Base-by-base conservation (phyloP, 2,329 filamentous ascomycete genomes). In the Fusarium transvaalense region DNA sequence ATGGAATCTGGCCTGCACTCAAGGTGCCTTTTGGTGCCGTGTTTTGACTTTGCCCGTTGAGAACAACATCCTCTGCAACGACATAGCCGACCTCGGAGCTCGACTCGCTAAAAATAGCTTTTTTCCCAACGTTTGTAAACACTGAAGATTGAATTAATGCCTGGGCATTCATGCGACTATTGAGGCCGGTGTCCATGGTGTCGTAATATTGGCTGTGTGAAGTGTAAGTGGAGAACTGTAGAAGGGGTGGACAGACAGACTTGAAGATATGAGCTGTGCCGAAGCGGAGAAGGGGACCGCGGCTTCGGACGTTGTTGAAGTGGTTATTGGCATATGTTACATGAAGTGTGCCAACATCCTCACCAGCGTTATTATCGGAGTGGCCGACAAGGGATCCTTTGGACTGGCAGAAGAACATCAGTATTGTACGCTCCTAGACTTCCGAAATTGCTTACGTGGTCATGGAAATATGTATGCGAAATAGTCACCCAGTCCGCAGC, bases 291-390 rank as follows among this genome's bases (percentile, higher is more conserved):
- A 83, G 86, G 0, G 88, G 88, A 0, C 79, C 80, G 55, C 88
- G 88, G 15, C 85, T 88, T 79, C 88, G 86, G 64, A 89, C 78
- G 77, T 89, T 89, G 62, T 77, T 70, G 79, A 82, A 89, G 80
- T 86, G 82, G 82, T 90, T 90, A 78, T 88, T 84, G 76, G 82
- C 81, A 73, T 88, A 88, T 25, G 88, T 90, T 23, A 90, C 80
- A 66, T 80, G 84, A 17, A 90, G 78, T 68, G 85, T 82, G 59
- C 88, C 88, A 3, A 75, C 85, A 73, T 90, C 88, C 68, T 89
- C 86, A 32, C 75, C 80, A 8, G 71, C 79, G 76, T 89, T 89
- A 76, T 73, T 83, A 78, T 90, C 86, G 9, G 83, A 86, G 81
- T 90, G 87, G 8, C 86, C 88, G 53, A 90, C 80, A 15, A 90